Percentiles rank a stretch among this genome's conserved stretches.
These are phyloP conservation scores for Pleurotus salmoneostramineus DNA, from an alignment of 768 basidiomycete genomes.

Conservation along the genomic window DNA sequence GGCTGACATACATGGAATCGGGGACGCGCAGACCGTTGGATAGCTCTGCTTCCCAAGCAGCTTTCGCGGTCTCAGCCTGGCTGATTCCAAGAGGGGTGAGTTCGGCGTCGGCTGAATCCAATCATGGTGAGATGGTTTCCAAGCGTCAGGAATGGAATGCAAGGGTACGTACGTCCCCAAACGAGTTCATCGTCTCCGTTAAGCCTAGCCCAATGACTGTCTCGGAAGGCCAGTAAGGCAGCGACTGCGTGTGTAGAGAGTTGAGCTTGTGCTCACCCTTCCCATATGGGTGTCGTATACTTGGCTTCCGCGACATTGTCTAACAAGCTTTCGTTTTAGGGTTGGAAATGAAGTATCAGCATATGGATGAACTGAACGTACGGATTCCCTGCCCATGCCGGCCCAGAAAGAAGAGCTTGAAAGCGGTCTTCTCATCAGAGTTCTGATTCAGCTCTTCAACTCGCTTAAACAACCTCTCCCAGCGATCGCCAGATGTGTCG, in stretches of 20 bases:
- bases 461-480: too few species aligned
- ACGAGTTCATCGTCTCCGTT: slow-evolving; percentile 28
- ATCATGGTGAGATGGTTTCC: background rate
- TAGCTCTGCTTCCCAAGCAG: slow-evolving; percentile 47
- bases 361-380: too few species aligned
- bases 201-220: slow-evolving; percentile 61
- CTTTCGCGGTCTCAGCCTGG: slow-evolving; percentile 47
- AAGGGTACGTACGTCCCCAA: slow-evolving; percentile 67
- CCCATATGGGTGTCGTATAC: slow-evolving; percentile 59
- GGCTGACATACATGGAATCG: slow-evolving; percentile 55
- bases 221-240: background rate
- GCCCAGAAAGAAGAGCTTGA: too few species aligned
- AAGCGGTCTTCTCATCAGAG: too few species aligned
- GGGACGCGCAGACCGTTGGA: slow-evolving; percentile 44
- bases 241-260: background rate
- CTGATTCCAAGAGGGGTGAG: slow-evolving; percentile 54
- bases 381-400: too few species aligned
- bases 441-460: too few species aligned
- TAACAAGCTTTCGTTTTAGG: slow-evolving; percentile 16
- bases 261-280: slow-evolving; percentile 36
- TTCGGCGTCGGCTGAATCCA: slow-evolving; percentile 52
- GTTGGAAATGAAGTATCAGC: too few species aligned
- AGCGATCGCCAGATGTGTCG: too few species aligned
- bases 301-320: slow-evolving; percentile 65
- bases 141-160: background rate